Evolutionary conservation across 2,329 filamentous ascomycete genomes (phyloP).

Genomic region (Aspergillus udagawae): DNA sequence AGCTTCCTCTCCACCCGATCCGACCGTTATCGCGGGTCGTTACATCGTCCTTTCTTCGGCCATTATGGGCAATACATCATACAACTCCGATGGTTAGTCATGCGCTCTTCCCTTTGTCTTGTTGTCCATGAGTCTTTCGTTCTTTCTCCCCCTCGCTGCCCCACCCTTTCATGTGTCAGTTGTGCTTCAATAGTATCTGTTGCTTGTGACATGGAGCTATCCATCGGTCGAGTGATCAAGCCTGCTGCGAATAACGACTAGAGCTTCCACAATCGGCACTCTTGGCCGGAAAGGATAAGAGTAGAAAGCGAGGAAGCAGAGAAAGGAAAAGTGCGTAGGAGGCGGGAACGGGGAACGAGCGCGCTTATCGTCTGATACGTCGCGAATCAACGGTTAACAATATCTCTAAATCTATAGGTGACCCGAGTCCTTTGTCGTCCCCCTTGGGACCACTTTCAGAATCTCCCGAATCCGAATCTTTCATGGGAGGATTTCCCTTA

Average conservation of each 20-base stretch:
- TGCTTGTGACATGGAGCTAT: background rate
- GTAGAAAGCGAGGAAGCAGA: background rate
- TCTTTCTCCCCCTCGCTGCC: background rate
- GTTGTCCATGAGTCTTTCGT: conserved; percentile 13
- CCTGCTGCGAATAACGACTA: background rate
- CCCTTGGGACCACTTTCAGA: conserved; percentile 33
- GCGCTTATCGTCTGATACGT: background rate
- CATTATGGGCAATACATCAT: conserved; percentile 33
- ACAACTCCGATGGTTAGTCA: conserved; percentile 38
- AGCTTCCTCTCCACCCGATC: conserved; percentile 15
- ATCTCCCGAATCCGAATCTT: conserved; percentile 31
- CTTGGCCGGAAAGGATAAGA: background rate
- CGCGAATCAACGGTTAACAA: conserved; percentile 9
- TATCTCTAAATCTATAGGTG: conserved; percentile 23
- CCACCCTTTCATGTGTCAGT: background rate
- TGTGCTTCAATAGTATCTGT: background rate
- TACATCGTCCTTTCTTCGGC: conserved; percentile 15
- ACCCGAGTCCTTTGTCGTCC: conserved; percentile 39
- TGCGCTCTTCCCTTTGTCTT: conserved; percentile 12
- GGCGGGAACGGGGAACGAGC: background rate
- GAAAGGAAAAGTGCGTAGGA: background rate
- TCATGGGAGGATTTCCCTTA: conserved; percentile 46
- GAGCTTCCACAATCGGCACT: background rate
- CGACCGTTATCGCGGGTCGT: conserved; percentile 17
- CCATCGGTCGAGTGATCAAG: background rate